These are phyloP conservation scores for Asterella californica DNA, from an alignment of 225 moss, liverwort and hornwort genomes.

Conservation along the genomic window DNA sequence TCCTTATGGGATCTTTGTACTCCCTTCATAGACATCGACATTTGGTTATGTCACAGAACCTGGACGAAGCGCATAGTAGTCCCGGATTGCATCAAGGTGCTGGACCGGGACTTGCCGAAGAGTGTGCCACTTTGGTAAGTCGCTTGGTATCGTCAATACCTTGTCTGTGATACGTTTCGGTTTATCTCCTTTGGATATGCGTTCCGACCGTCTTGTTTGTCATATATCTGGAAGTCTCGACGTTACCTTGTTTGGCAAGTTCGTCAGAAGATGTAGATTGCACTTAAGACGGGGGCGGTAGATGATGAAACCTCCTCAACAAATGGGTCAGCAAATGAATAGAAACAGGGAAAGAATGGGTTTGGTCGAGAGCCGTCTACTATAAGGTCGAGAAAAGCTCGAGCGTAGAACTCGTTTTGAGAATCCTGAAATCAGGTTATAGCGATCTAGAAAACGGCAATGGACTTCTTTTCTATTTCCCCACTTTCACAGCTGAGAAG, in stretches of 20 bases:
- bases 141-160: neutral
- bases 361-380: too few species aligned
- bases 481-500: too few species aligned
- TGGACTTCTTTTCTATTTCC: too few species aligned
- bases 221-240: neutral
- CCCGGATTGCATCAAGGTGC: slow-evolving; percentile 95
- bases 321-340: too few species aligned
- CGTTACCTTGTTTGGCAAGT: neutral
- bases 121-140: slow-evolving; percentile 87
- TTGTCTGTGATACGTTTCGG: neutral
- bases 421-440: too few species aligned
- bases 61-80: slow-evolving; percentile 95
- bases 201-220: neutral
- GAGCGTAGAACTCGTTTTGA: too few species aligned
- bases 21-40: neutral
- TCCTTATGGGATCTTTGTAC: neutral
- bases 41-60: slow-evolving; percentile 48
- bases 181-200: neutral
- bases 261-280: neutral
- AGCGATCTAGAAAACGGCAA: too few species aligned
- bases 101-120: slow-evolving; percentile 95
- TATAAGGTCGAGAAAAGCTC: too few species aligned
- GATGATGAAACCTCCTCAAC: too few species aligned
- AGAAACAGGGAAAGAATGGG: too few species aligned
- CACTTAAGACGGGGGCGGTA: too few species aligned